Percentiles rank a stretch among this genome's conserved stretches.
phyloP scores from a whole-genome alignment of 805 yeast species.

The Cyberlindnera mycetangii region DNA sequence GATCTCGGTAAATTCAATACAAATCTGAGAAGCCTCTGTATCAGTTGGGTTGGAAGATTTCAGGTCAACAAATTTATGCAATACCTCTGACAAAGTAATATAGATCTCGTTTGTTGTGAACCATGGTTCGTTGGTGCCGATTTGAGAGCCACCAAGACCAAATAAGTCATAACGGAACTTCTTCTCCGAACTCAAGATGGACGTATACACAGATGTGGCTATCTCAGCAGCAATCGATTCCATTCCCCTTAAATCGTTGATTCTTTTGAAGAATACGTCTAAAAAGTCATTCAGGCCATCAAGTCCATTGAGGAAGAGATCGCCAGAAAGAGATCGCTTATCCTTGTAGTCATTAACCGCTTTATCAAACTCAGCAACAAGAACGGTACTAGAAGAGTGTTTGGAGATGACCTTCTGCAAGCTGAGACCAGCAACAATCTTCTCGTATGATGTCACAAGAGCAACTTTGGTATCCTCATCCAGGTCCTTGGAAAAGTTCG shows the following conservation, averaged over 20 bases:
- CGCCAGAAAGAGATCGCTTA: conserved; percentile 19
- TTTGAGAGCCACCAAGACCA: conserved; percentile 30
- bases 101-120: conserved; percentile 41
- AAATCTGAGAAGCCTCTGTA: conserved; percentile 20
- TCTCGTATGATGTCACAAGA: conserved; percentile 39
- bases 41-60: conserved; percentile 7
- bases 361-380: conserved; percentile 8
- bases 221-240: conserved; percentile 24
- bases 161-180: conserved; percentile 33
- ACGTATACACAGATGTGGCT: conserved; percentile 27
- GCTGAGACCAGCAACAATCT: conserved; percentile 42
- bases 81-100: conserved; percentile 39
- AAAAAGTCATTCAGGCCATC: conserved; percentile 28
- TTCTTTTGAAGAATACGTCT: conserved; percentile 22
- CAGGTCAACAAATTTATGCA: conserved; percentile 29
- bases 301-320: conserved; percentile 28
- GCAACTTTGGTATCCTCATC: conserved; percentile 35
- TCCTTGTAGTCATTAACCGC: conserved; percentile 8
- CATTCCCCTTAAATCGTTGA: conserved; percentile 14
- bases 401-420: conserved; percentile 13
- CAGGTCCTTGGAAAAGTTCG: conserved; percentile 42
- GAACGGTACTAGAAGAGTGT: not conserved
- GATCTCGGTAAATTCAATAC: conserved; percentile 38
- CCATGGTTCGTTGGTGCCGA: conserved; percentile 42
- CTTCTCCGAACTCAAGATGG: conserved; percentile 41